Percentiles rank a stretch among this genome's conserved stretches.
These are phyloP conservation scores for Teratosphaeria pseudoeucalypti DNA, from an alignment of 2,329 filamentous ascomycete species.

Conservation along the genomic window DNA sequence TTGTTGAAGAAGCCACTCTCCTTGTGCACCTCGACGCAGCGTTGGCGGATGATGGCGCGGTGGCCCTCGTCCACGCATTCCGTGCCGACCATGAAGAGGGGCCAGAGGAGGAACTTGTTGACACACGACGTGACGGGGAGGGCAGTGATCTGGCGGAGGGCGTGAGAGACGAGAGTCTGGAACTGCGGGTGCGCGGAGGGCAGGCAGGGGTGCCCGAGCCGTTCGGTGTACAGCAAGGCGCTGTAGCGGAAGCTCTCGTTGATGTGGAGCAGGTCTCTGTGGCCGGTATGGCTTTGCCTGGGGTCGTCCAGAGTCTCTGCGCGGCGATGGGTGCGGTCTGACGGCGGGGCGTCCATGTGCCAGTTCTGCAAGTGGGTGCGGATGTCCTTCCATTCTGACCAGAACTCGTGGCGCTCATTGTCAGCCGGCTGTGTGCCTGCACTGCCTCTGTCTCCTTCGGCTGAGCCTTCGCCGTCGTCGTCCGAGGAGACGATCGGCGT, in stretches of 20 bases:
- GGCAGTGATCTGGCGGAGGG: slow-evolving; percentile 72
- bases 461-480: slow-evolving; percentile 32
- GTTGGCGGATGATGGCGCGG: slow-evolving; percentile 65
- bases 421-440: not conserved
- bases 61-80: slow-evolving; percentile 78
- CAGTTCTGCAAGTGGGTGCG: slow-evolving; percentile 67
- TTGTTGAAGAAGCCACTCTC: slow-evolving; percentile 93
- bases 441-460: slow-evolving; percentile 6
- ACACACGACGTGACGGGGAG: slow-evolving; percentile 61
- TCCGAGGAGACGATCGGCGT: slow-evolving; percentile 25
- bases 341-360: slow-evolving; percentile 51
- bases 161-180: slow-evolving; percentile 70
- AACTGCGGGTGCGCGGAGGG: slow-evolving; percentile 67
- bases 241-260: slow-evolving; percentile 86
- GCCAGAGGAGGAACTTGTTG: slow-evolving; percentile 89
- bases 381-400: slow-evolving; percentile 76
- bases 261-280: slow-evolving; percentile 68
- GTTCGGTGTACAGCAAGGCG: slow-evolving; percentile 80
- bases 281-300: slow-evolving; percentile 26
- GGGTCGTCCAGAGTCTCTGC: slow-evolving; percentile 2
- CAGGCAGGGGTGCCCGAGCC: slow-evolving; percentile 65
- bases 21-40: slow-evolving; percentile 76
- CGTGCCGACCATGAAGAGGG: slow-evolving; percentile 78
- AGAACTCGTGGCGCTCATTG: slow-evolving; percentile 49
- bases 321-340: not conserved